Evolutionary conservation across 768 basidiomycete species (phyloP).

Genomic region (Mycena vulgaris): DNA sequence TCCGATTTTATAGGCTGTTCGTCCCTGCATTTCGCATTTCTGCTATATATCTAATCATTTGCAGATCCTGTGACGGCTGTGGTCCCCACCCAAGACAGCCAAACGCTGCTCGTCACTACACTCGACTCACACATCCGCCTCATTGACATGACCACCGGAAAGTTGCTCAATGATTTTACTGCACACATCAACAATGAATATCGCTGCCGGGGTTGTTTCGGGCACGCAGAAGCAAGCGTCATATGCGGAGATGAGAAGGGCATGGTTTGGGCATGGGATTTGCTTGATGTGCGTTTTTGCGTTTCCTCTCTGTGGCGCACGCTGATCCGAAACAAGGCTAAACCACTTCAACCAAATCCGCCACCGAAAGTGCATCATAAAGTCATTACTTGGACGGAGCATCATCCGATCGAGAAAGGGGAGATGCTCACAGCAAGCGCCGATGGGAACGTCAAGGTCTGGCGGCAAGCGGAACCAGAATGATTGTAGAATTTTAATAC

Average conservation of each 20-base stretch:
- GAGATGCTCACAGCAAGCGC: constrained; percentile 93
- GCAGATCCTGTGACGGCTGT: constrained; percentile 91
- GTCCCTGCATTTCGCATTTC: constrained; percentile 48
- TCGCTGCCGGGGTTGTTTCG: constrained; percentile 86
- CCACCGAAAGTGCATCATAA: constrained; percentile 87
- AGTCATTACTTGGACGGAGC: constrained; percentile 92
- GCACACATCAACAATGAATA: constrained; percentile 85
- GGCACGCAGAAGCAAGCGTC: constrained; percentile 85
- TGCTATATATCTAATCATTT: constrained; percentile 17
- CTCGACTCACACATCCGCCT: constrained; percentile 90
- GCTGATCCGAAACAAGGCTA: constrained; percentile 66
- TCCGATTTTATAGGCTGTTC: constrained; percentile 93
- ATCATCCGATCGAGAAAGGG: constrained; percentile 84
- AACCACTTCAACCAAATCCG: constrained; percentile 77
- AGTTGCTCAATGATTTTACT: constrained; percentile 86
- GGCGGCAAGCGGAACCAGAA: constrained; percentile 66
- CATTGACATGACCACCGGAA: constrained; percentile 88
- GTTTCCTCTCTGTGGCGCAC: constrained; percentile 11
- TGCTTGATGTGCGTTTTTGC: constrained; percentile 78
- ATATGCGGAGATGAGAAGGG: constrained; percentile 94
- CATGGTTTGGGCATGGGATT: constrained; percentile 92
- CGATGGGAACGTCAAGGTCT: constrained; percentile 93
- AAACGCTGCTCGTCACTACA: constrained; percentile 86
- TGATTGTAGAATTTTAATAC: not conserved
- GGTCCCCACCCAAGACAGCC: constrained; percentile 82